Evolutionary conservation across 306 rosid species (phyloP).

Genomic region (Trifolium repens): DNA sequence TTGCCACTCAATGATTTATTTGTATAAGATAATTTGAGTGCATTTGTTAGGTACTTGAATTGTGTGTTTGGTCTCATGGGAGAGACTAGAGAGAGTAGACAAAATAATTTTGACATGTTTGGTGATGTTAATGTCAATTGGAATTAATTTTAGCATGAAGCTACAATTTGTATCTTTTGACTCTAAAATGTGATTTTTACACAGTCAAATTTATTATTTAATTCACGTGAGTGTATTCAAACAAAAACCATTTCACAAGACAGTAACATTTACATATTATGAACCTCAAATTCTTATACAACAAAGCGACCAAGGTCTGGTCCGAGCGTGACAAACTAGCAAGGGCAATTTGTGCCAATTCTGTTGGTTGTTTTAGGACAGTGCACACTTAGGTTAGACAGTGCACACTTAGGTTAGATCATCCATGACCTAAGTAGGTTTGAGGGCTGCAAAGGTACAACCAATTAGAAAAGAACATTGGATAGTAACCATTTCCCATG

Average conservation of each 20-base stretch:
- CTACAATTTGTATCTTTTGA: too few relatives aligned
- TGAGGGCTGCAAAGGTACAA: background rate
- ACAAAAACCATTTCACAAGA: background rate
- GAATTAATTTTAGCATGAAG: too few relatives aligned
- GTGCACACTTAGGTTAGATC: constrained; percentile 26
- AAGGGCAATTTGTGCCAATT: constrained; percentile 30
- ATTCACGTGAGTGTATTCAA: too few relatives aligned
- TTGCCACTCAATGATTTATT: background rate
- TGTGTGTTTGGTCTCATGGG: too few relatives aligned
- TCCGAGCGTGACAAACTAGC: constrained; percentile 21
- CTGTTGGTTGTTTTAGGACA: constrained; percentile 32
- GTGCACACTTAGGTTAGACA: too few relatives aligned
- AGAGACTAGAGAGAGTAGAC: too few relatives aligned
- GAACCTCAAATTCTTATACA: constrained; percentile 24
- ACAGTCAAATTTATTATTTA: too few relatives aligned
- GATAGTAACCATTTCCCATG: constrained; percentile 28
- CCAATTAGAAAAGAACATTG: constrained; percentile 26
- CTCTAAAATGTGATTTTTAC: too few relatives aligned
- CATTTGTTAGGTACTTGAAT: background rate
- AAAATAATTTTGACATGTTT: too few relatives aligned
- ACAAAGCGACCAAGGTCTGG: background rate
- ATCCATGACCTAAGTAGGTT: constrained; percentile 9
- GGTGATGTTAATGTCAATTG: too few relatives aligned
- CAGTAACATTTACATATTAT: constrained; percentile 24
- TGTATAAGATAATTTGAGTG: background rate